Conservation (phyloP, 495 filamentous ascomycete genomes). For the Tuber umbilicatum region DNA sequence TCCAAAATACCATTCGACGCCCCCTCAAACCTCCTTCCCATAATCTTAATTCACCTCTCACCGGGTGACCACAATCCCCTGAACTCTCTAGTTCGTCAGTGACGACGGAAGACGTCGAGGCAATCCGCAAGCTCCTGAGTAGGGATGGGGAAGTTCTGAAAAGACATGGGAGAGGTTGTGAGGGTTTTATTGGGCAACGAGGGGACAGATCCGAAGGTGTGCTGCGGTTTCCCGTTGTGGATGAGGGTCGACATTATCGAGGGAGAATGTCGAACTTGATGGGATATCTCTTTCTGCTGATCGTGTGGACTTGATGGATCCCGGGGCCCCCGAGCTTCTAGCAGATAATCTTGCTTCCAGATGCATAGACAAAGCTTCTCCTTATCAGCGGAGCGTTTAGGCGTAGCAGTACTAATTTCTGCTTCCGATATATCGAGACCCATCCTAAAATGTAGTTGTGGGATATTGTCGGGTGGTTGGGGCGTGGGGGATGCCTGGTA, state of each 20-base stretch:
- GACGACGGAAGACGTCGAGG: no score
- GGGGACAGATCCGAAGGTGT: no score
- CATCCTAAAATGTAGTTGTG: background rate
- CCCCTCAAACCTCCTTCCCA: background rate
- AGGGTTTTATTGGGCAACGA: no score
- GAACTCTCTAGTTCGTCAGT: no score
- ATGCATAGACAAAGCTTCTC: background rate
- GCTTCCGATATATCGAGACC: background rate
- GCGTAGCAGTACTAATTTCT: background rate
- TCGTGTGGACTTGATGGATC: background rate
- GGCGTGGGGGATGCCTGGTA: background rate
- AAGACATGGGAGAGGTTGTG: no score
- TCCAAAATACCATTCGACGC: background rate
- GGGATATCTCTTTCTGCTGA: background rate
- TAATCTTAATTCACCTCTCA: background rate
- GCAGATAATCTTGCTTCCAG: background rate
- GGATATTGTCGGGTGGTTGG: background rate
- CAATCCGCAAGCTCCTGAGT: no score
- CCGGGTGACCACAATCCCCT: background rate
- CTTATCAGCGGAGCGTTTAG: background rate
- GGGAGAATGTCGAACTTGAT: background rate
- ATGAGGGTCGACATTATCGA: background rate
- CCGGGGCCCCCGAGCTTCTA: background rate
- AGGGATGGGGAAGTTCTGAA: no score
- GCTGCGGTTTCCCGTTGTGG: no score